Conservation (phyloP, 78 protist genomes). For the Diacronema lutheri region DNA sequence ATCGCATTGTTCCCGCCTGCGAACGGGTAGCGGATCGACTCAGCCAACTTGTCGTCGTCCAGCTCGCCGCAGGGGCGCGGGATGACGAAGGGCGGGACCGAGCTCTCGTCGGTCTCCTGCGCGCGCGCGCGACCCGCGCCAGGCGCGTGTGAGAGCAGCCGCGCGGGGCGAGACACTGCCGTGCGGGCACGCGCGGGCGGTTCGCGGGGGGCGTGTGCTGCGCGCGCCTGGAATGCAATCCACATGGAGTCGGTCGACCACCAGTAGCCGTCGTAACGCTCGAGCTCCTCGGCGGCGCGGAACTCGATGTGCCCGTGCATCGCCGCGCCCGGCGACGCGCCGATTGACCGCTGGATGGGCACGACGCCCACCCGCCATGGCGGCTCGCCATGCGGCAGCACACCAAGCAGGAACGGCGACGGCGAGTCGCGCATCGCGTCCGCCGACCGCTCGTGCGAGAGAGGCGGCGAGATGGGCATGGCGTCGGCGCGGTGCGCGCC, state of each 20-base stretch:
- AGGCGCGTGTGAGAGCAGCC: too few species aligned
- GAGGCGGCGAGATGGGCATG: not conserved
- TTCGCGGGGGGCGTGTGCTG: too few species aligned
- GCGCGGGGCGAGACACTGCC: too few species aligned
- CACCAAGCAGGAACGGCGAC: too few species aligned
- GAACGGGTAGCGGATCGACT: not conserved
- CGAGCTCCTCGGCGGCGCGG: slow-evolving; percentile 18
- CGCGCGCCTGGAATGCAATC: not conserved
- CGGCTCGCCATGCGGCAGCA: too few species aligned
- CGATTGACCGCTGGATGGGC: slow-evolving; percentile 24
- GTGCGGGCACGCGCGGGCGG: too few species aligned
- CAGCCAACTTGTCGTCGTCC: not conserved
- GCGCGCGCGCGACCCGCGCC: too few species aligned
- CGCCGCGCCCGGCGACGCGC: slow-evolving; percentile 4
- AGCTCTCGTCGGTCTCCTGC: not conserved
- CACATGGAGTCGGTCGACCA: not conserved
- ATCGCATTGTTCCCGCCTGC: not conserved
- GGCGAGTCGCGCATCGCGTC: too few species aligned
- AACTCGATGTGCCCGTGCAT: slow-evolving; percentile 32
- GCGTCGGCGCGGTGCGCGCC: too few species aligned
- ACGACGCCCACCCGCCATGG: too few species aligned
- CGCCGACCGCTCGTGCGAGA: not conserved
- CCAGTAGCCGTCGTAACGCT: not conserved
- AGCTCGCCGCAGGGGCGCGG: not conserved
- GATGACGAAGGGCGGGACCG: not conserved